Conservation (phyloP, 176 grass and related monocot genomes). For the Echinochloa phyllopogon region DNA sequence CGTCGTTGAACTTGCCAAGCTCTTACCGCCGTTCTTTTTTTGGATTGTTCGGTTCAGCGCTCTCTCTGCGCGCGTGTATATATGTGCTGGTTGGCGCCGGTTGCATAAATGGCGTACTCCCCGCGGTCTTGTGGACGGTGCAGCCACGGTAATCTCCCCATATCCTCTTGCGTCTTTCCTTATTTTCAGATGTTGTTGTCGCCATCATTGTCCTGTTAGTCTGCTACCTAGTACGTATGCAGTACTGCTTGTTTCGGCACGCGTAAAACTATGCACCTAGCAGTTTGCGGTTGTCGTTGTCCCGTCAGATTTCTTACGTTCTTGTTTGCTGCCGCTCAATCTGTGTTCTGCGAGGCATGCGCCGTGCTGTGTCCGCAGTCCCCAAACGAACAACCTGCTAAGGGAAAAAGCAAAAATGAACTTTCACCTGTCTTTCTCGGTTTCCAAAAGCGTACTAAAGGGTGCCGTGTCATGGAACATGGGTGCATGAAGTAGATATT, state of each 20-base stretch:
- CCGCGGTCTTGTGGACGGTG: conserved; percentile 16
- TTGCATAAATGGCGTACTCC: conserved; percentile 48
- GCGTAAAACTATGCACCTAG: conserved; percentile 7
- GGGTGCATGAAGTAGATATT: background rate
- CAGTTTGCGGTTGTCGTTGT: conserved; percentile 17
- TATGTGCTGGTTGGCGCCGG: conserved; percentile 39
- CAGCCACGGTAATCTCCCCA: conserved; percentile 35
- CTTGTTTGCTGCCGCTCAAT: background rate
- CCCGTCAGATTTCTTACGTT: conserved; percentile 1
- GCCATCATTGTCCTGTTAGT: background rate
- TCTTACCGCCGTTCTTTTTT: conserved; percentile 35
- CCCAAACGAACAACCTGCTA: background rate
- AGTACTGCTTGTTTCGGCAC: background rate
- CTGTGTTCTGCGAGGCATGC: background rate
- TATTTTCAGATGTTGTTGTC: background rate
- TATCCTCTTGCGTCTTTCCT: background rate
- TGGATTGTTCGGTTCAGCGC: background rate
- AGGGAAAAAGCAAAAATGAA: conserved; percentile 7
- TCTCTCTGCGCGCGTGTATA: background rate
- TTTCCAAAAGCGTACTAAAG: background rate
- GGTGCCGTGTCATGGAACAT: conserved; percentile 14
- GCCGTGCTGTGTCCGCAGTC: conserved; percentile 6
- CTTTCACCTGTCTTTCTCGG: conserved; percentile 26
- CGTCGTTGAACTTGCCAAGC: conserved; percentile 29
- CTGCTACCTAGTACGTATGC: background rate